Conservation (phyloP, 2,329 filamentous ascomycete genomes). For the Diaporthe citri region DNA sequence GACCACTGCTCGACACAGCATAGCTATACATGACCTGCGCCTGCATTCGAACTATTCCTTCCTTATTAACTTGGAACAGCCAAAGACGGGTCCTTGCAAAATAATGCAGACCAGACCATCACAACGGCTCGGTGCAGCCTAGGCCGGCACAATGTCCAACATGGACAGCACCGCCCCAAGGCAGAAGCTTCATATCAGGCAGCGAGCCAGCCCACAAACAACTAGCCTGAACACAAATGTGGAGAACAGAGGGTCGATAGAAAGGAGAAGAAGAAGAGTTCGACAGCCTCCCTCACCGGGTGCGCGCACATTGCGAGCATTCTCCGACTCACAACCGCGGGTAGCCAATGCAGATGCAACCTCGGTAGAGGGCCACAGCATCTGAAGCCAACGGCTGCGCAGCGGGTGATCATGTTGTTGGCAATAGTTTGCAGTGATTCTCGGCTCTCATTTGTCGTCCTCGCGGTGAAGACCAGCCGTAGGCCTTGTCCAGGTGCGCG, state of each 20-base stretch:
- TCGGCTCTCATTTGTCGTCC: not conserved
- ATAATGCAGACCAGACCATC: not conserved
- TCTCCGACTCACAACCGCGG: slow-evolving; percentile 3
- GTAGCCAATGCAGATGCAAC: slow-evolving; percentile 9
- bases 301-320: slow-evolving; percentile 10
- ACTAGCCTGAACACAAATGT: not conserved
- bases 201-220: not conserved
- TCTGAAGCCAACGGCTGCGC: slow-evolving; percentile 10
- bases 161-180: slow-evolving; percentile 8
- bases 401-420: slow-evolving; percentile 19
- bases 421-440: not conserved
- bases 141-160: slow-evolving; percentile 3
- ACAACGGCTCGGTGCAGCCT: slow-evolving; percentile 26
- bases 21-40: not conserved
- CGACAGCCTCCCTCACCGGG: not conserved
- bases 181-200: slow-evolving; percentile 23
- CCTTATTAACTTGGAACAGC: not conserved
- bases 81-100: not conserved
- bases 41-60: not conserved
- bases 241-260: not conserved
- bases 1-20: not conserved
- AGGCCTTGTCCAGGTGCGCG: not conserved
- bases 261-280: not conserved
- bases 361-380: slow-evolving; percentile 14
- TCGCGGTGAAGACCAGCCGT: not conserved